Base-by-base conservation (phyloP, 352 stramenopile genomes). In the Globisporangium takayamanum region DNA sequence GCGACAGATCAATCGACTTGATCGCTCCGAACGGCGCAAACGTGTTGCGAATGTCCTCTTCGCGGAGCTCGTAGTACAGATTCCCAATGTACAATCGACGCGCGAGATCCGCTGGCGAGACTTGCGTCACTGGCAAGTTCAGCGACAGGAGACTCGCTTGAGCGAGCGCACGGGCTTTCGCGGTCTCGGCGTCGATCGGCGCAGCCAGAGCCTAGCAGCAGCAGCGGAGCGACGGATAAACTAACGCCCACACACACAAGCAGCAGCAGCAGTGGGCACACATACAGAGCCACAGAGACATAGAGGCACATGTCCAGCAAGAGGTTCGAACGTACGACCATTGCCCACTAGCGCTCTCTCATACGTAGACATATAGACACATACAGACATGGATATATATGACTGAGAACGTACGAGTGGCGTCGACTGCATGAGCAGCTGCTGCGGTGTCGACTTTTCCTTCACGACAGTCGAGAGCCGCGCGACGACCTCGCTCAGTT, bases 1-100 rank as follows among this genome's bases (percentile, higher is more conserved):
- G 72, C 20, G 82, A 87, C 59, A 92, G 55, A 61, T 92, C 82
- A 48, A 92, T 85, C 5, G 82, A 88, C 44, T 82, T 69, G 50
- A 92, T 87, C 14, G 64, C 62, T 20, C 82, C 82, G 55, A 92
- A 89, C 15, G 78, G 78, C 5, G 76, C 70, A 46, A 92, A 92
- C 15, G 69, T 66, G 44, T 67, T 76, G 53, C 79, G 80, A 30
- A 92, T 81, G 39, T 87, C 82, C 42, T 92, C 76, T 58, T 92
- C 82, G 66, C 85, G 89, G 36, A 92, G 76, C 47, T 89, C 82
- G 65, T 92, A 92, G 64, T 89, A 89, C 20, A 92, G 57, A 20
- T 92, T 92, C 53, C 80, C 82, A 41, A 92, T 85, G 62, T 92
- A 92, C 41, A 92, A 60, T 2, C 82, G 76, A 47, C 77, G 72